These are phyloP conservation scores for Puccinia coronata DNA, from an alignment of 1,284 basidiomycete genomes.

Conservation along the genomic window DNA sequence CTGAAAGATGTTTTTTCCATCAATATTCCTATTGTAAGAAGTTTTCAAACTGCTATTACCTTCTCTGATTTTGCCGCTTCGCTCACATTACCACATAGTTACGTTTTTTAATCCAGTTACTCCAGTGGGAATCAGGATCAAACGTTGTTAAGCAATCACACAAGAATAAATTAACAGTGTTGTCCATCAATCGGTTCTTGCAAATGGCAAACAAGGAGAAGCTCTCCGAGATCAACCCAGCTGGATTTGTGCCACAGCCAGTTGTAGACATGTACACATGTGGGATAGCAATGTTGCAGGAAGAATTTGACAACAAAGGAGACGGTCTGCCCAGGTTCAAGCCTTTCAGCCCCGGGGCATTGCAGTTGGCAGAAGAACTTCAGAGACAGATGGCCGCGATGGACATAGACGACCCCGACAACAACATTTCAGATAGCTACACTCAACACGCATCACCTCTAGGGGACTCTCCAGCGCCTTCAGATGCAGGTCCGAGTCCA, in stretches of 20 bases:
- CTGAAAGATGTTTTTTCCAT: constrained; percentile 25
- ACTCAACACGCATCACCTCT: too few relatives aligned
- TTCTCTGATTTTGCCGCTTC: not conserved
- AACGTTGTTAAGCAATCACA: not conserved
- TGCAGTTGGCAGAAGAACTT: not conserved
- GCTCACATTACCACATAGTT: not conserved
- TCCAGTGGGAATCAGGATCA: not conserved
- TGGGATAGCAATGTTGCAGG: not conserved
- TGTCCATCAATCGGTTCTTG: not conserved
- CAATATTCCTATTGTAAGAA: not conserved
- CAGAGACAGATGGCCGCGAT: too few relatives aligned
- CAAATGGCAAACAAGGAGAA: constrained; percentile 19
- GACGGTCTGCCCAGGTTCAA: not conserved
- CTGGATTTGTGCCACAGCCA: not conserved
- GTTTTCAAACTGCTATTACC: too few relatives aligned
- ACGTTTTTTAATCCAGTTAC: not conserved
- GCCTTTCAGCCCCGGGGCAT: not conserved
- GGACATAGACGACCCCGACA: too few relatives aligned
- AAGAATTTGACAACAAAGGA: constrained; percentile 1
- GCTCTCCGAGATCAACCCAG: not conserved
- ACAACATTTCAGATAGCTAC: too few relatives aligned
- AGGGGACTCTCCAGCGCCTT: too few relatives aligned
- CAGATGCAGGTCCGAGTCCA: too few relatives aligned
- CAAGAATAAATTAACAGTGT: not conserved
- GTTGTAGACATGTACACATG: not conserved